Base-by-base conservation (phyloP, 805 yeast genomes). In the Kluyveromyces wickerhamii region DNA sequence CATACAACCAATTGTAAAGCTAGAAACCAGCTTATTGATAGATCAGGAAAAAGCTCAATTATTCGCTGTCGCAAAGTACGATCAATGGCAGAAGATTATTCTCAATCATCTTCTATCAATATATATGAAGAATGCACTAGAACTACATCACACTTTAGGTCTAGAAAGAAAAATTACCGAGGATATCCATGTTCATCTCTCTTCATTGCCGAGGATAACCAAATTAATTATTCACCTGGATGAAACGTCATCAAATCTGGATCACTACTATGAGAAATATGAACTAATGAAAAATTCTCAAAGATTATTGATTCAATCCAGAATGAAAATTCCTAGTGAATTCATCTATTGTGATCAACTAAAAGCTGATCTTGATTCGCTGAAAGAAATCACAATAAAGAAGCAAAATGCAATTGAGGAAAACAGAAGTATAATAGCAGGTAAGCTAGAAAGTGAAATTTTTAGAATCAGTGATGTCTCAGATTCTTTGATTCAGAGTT, bases 341-440 rank as follows among this genome's bases (percentile, higher is more conserved):
- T 79, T 87, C 80, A 41, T 77, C 1, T 72, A 62, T 49, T 62
- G 61, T 30, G 92, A 81, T 26, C 94, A 84, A 44, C 37, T 84
- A 0, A 74, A 71, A 10, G 63, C 61, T 33, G 75, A 72, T 35
- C 50, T 65, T 35, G 46, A 59, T 1, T 60, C 74, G 2, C 48
- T 77, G 21, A 34, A 43, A 1, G 63, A 71, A 23, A 50, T 72
- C 8, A 34, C 69, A 27, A 41, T 42, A 3, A 44, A 50, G 24
- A 62, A 72, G 43, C 49, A 56, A 7, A 41, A 36, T 1, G 41
- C 62, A 3, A 59, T 82, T 6, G 57, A 63, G 7, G 59, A 60
- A 0, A 66, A 73, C 35, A 40, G 54, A 7, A 71, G 66, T n/a
- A 42, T 60, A 0, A 62, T 77, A 10, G 39, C 60, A 1, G 59